phyloP scores from a whole-genome alignment of 306 rosid species.

The Inga laurina region DNA sequence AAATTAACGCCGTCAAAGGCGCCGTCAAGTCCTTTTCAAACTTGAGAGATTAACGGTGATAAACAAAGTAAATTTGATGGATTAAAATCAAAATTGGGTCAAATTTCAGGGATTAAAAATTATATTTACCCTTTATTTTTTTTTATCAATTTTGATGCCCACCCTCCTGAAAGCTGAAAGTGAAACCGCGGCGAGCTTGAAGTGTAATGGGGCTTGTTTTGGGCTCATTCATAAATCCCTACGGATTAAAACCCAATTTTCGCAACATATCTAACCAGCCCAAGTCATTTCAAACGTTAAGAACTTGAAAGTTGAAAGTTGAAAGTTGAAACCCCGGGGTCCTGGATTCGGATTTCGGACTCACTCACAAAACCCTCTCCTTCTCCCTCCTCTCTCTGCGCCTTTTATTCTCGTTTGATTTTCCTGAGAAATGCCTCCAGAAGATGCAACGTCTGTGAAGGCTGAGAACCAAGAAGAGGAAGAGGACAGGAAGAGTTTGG shows the following conservation, averaged over 20 bases:
- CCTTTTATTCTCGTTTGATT: not conserved
- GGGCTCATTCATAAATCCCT: not conserved
- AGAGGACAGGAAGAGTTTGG: slow-evolving; percentile 37
- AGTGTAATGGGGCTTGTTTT: not conserved
- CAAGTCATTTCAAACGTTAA: not conserved
- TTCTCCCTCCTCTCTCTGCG: not conserved
- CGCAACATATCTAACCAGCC: not conserved
- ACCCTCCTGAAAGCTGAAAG: not conserved
- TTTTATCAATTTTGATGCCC: too few species aligned
- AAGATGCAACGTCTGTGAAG: slow-evolving; percentile 51
- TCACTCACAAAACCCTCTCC: not conserved
- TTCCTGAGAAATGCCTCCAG: slow-evolving; percentile 50
- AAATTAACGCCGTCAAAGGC: too few species aligned
- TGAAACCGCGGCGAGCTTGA: not conserved
- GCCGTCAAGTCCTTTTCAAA: too few species aligned
- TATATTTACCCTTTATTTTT: too few species aligned
- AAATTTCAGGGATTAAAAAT: too few species aligned
- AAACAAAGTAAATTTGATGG: too few species aligned
- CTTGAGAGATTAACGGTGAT: too few species aligned
- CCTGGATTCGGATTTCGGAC: not conserved
- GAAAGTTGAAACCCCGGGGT: not conserved
- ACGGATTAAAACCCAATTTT: not conserved
- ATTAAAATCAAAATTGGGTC: too few species aligned
- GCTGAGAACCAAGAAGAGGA: slow-evolving; percentile 35
- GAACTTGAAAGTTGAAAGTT: not conserved